phyloP scores from a whole-genome alignment of 1,139 yeast genomes.

The Diutina neorugosa region DNA sequence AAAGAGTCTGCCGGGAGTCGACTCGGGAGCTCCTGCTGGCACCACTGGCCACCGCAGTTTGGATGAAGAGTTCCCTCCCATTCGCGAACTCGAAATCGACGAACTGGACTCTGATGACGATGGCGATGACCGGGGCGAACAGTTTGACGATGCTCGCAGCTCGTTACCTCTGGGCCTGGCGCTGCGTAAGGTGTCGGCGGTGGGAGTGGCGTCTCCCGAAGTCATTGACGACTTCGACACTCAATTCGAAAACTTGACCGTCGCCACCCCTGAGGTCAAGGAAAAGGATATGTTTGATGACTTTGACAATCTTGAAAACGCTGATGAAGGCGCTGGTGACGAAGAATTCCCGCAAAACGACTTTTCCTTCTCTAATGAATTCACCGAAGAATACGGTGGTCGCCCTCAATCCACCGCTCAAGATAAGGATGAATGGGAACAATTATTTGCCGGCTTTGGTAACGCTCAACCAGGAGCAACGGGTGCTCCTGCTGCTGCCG shows the following conservation, averaged over 20 bases:
- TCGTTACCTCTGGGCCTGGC: neutral
- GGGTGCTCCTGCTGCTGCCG: constrained; percentile 3
- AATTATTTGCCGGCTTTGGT: constrained; percentile 82
- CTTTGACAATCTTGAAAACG: constrained; percentile 7
- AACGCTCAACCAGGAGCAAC: constrained; percentile 26
- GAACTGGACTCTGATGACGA: constrained; percentile 37
- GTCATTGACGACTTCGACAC: constrained; percentile 19
- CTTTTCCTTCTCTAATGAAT: constrained; percentile 3
- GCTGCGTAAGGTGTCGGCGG: neutral
- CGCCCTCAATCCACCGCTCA: neutral
- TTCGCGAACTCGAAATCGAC: constrained; percentile 15
- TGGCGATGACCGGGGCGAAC: constrained; percentile 17
- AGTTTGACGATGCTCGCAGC: constrained; percentile 31
- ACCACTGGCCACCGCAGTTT: neutral
- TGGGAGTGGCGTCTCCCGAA: neutral
- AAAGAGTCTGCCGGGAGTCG: constrained; percentile 8
- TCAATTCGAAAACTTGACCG: neutral
- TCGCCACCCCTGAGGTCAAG: neutral
- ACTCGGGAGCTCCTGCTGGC: constrained; percentile 9
- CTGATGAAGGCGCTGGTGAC: neutral
- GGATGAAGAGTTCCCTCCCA: constrained; percentile 57
- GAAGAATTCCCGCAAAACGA: constrained; percentile 2
- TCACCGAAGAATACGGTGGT: neutral
- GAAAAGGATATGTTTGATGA: constrained; percentile 3
- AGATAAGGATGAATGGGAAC: constrained; percentile 85